These are phyloP conservation scores for Stipa capillata DNA, from an alignment of 176 grass and related monocot genomes.

Conservation along the genomic window DNA sequence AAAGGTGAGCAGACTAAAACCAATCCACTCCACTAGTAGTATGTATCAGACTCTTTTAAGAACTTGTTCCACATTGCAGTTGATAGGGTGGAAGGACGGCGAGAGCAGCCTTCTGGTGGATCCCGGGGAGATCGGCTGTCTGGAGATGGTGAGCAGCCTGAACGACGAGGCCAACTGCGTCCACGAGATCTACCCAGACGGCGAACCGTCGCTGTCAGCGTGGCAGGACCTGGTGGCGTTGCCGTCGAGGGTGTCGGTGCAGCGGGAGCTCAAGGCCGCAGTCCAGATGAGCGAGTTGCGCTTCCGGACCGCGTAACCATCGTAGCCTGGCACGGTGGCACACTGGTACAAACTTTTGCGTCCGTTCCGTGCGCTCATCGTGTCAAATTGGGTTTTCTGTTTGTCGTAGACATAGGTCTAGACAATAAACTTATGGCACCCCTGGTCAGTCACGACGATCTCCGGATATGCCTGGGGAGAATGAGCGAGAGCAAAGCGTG, in stretches of 20 bases:
- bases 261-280: constrained; percentile 53
- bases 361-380: background rate
- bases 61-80: constrained; percentile 18
- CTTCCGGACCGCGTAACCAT: constrained; percentile 21
- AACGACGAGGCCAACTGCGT: constrained; percentile 62
- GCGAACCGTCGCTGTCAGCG: constrained; percentile 6
- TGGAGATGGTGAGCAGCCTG: constrained; percentile 45
- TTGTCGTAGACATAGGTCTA: too few species aligned
- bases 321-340: background rate
- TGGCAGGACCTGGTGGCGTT: constrained; percentile 47
- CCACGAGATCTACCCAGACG: constrained; percentile 51
- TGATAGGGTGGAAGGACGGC: constrained; percentile 84
- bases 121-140: constrained; percentile 42
- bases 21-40: background rate
- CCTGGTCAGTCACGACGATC: too few species aligned
- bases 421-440: too few species aligned
- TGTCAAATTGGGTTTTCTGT: too few species aligned
- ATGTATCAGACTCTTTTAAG: background rate
- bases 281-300: constrained; percentile 42
- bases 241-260: constrained; percentile 21
- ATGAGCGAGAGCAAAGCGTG: too few species aligned
- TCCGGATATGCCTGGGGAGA: too few species aligned
- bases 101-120: constrained; percentile 59
- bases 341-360: background rate
- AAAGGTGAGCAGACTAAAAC: constrained; percentile 37